Base-by-base conservation (phyloP, 306 rosid genomes). In the Elaeagnus macrophylla region DNA sequence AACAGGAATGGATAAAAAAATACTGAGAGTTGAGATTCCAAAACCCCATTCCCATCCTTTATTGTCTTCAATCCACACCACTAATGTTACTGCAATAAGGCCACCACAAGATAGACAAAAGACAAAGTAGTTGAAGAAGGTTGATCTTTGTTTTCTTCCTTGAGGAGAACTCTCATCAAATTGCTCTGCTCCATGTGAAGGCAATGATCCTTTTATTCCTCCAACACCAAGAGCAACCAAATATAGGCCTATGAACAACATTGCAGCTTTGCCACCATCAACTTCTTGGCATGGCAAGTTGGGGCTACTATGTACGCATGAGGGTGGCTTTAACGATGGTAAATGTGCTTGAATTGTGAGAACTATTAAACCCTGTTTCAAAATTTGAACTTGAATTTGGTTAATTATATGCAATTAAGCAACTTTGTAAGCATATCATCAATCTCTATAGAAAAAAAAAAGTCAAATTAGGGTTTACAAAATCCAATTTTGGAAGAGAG, bases 1-100 rank as follows among this genome's bases (percentile, higher is more conserved):
- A 46, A 88, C 63, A 7, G 88, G 97, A 54, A 88, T 76, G 19
- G 97, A 88, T 17, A 76, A 10, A 5, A 85, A 46, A 52, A 89
- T 82, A 39, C 78, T 60, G 38, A 70, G 74, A 56, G 95, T 76
- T 20, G 93, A 71, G 69, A 71, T 69, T 7, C 86, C 84, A 62
- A 85, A 85, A 54, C 93, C 91, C 95, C 95, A 85, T 36, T 85
- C 73, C 97, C 93, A 82, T 10, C 95, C 97, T 67, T 76, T 77
- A 69, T 85, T 89, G 73, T 85, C 97, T 71, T 89, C 95, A 37
- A 89, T 48, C 97, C 97, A 89, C 3, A 85, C 95, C 54, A 82
- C 93, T 18, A 82, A 67, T 11, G 97, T 89, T 1, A 82, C 89
- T 5, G 89, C 97, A 54, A 82, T 54, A 40, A 88, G 77, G 51